These are phyloP conservation scores for Rehmannia glutinosa DNA, from an alignment of 257 asterid species.

Conservation along the genomic window DNA sequence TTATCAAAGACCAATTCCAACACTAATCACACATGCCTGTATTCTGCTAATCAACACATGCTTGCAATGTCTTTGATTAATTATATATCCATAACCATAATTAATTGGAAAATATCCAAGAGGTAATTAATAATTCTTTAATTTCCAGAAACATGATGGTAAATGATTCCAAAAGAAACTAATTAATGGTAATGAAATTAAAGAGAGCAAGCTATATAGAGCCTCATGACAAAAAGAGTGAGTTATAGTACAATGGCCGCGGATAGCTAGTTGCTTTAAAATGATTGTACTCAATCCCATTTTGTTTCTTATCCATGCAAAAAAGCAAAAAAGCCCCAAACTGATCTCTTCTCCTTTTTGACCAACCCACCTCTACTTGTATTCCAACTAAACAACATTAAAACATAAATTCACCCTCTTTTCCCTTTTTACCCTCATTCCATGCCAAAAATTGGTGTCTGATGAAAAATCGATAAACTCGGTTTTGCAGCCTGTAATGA, in stretches of 20 bases:
- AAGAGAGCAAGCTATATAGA: neutral
- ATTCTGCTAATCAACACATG: no score
- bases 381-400: constrained; percentile 19
- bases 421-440: constrained; percentile 12
- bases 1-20: no score
- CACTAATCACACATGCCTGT: no score
- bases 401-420: neutral
- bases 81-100: neutral
- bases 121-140: neutral
- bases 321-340: constrained; percentile 26
- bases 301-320: constrained; percentile 30
- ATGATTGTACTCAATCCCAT: constrained; percentile 45
- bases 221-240: neutral
- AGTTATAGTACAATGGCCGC: constrained; percentile 15
- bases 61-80: no score
- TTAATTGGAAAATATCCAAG: neutral
- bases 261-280: constrained; percentile 17
- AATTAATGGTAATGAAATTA: no score
- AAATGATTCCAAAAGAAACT: neutral
- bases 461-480: constrained; percentile 18
- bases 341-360: constrained; percentile 34
- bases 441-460: constrained; percentile 26
- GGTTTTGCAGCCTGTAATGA: constrained; percentile 34
- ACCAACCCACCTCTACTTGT: constrained; percentile 51
- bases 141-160: neutral